Evolutionary conservation across 495 filamentous ascomycete genomes (phyloP).

Genomic region (Arthonia radiata): DNA sequence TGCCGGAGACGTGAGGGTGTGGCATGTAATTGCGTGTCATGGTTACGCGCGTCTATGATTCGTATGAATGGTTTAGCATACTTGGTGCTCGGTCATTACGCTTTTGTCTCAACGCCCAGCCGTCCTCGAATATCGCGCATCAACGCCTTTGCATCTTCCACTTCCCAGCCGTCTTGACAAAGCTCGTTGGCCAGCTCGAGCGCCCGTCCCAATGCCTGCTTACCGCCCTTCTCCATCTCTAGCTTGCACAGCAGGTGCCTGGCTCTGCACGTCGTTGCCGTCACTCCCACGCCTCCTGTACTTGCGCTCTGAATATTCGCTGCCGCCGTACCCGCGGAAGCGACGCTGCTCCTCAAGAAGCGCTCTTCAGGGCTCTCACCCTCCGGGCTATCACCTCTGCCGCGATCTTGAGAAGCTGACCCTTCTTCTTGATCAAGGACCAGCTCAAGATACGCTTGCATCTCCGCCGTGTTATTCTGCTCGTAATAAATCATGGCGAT

Average conservation of each 20-base stretch:
- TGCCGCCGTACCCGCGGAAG: conserved; percentile 21
- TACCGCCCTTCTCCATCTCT: conserved; percentile 45
- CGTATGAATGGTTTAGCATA: too few species aligned
- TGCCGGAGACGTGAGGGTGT: too few species aligned
- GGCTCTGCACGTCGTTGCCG: conserved; percentile 69
- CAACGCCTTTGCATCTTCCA: conserved; percentile 92
- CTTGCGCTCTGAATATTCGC: conserved; percentile 1
- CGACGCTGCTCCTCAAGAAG: background rate
- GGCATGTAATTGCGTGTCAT: too few species aligned
- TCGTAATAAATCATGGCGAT: conserved; percentile 78
- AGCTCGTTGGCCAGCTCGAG: conserved; percentile 69
- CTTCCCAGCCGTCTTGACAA: conserved; percentile 88
- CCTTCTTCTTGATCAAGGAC: conserved; percentile 73
- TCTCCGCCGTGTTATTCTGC: conserved; percentile 47
- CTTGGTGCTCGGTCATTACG: too few species aligned
- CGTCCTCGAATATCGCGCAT: conserved; percentile 70
- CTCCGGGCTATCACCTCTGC: conserved; percentile 17
- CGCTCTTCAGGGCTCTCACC: conserved; percentile 21
- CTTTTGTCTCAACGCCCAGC: too few species aligned
- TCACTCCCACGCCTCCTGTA: conserved; percentile 39
- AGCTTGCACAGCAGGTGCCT: conserved; percentile 80
- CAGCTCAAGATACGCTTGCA: conserved; percentile 82
- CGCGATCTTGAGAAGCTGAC: conserved; percentile 12
- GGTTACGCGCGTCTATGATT: too few species aligned
- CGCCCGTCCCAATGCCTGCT: conserved; percentile 28